Conservation (phyloP, 2,329 filamentous ascomycete species). For the Cytospora leucostoma region DNA sequence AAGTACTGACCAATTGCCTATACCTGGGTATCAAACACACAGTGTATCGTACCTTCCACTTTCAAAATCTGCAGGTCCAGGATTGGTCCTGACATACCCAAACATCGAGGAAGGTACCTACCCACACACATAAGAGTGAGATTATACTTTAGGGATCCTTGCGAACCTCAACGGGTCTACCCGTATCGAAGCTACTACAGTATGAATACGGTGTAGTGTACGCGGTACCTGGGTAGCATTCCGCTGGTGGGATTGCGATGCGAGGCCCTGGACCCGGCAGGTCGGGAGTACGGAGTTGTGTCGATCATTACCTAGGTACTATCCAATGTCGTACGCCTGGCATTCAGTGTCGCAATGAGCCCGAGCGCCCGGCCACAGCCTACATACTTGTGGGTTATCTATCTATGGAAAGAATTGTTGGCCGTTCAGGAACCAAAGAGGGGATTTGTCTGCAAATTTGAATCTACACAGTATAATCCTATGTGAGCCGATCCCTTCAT, state of each 20-base stretch:
- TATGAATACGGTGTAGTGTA: background rate
- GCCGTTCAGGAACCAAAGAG: background rate
- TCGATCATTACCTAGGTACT: no score
- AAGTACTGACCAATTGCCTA: no score
- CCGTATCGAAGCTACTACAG: conserved; percentile 18
- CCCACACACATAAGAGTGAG: background rate
- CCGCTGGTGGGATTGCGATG: background rate
- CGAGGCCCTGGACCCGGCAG: no score
- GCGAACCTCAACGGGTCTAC: conserved; percentile 19
- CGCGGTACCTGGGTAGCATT: background rate
- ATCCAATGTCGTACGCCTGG: background rate
- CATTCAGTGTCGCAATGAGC: background rate
- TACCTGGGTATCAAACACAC: no score
- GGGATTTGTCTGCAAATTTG: background rate
- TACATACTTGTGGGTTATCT: background rate
- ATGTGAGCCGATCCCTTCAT: background rate
- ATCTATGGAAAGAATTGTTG: background rate
- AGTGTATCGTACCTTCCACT: no score
- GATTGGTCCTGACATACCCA: no score
- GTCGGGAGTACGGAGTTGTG: no score
- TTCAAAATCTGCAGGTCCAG: no score
- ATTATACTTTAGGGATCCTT: conserved; percentile 13
- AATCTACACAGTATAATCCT: background rate
- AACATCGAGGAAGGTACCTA: background rate
- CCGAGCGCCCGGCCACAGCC: background rate